Percentiles rank a stretch among this genome's conserved stretches.
Conservation (phyloP, 2,329 filamentous ascomycete genomes). For the Chaetomium strumarium region DNA sequence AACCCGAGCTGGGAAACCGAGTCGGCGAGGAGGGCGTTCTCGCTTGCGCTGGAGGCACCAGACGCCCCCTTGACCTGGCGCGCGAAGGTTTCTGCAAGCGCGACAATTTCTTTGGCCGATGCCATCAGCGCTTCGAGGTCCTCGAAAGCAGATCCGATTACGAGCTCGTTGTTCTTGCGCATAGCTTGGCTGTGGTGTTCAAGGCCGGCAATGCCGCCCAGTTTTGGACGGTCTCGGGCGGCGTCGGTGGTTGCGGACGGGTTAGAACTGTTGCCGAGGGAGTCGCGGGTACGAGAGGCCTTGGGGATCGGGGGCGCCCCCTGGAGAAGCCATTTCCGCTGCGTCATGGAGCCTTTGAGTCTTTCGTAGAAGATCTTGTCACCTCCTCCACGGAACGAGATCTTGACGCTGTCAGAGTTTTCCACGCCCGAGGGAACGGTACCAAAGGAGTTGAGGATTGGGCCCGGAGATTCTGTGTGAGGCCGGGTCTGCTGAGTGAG, state of each 20-base stretch:
- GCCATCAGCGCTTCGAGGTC: slow-evolving; percentile 96
- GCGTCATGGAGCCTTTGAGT: slow-evolving; percentile 78
- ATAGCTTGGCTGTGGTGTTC: slow-evolving; percentile 80
- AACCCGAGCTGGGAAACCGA: slow-evolving; percentile 80
- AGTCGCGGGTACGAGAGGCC: slow-evolving; percentile 39
- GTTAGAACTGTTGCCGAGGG: slow-evolving; percentile 25
- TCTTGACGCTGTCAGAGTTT: slow-evolving; percentile 70
- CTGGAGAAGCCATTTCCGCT: slow-evolving; percentile 92
- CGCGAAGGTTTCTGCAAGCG: slow-evolving; percentile 82
- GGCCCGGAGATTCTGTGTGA: slow-evolving; percentile 73
- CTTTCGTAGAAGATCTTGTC: slow-evolving; percentile 87
- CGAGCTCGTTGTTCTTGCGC: slow-evolving; percentile 84
- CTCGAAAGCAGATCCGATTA: slow-evolving; percentile 92
- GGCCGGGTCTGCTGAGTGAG: slow-evolving; percentile 35
- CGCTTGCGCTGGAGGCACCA: slow-evolving; percentile 43
- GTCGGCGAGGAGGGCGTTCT: slow-evolving; percentile 69
- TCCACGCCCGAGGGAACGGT: slow-evolving; percentile 39
- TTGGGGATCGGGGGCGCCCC: slow-evolving; percentile 82
- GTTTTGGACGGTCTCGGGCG: slow-evolving; percentile 42
- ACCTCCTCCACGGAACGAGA: slow-evolving; percentile 85
- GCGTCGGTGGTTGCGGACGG: slow-evolving; percentile 16
- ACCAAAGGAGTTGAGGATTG: slow-evolving; percentile 45
- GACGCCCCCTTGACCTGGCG: slow-evolving; percentile 51
- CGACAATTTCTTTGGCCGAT: slow-evolving; percentile 92
- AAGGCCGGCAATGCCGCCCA: slow-evolving; percentile 84